These are phyloP conservation scores for Bipolaris gigantea DNA, from an alignment of 2,329 filamentous ascomycete genomes.

Conservation along the genomic window DNA sequence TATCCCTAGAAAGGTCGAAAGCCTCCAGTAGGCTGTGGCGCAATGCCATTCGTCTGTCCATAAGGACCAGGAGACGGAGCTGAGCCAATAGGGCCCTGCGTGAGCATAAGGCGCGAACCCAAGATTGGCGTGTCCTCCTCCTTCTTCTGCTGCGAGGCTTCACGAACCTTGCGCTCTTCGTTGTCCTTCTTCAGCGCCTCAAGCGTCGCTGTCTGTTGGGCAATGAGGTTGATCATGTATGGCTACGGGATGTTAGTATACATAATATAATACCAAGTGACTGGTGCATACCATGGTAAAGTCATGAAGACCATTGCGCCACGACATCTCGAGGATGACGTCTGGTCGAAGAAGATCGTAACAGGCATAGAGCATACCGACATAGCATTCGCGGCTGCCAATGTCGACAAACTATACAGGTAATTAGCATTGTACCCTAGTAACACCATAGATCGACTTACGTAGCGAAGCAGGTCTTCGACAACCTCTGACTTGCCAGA, in stretches of 20 bases:
- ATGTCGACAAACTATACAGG: slow-evolving; percentile 87
- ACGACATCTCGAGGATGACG: slow-evolving; percentile 91
- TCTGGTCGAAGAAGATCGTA: slow-evolving; percentile 96
- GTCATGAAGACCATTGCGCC: slow-evolving; percentile 91
- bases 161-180: slow-evolving; percentile 78
- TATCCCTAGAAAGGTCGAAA: slow-evolving; percentile 42
- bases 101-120: slow-evolving; percentile 91
- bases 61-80: slow-evolving; percentile 68
- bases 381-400: slow-evolving; percentile 97
- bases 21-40: slow-evolving; percentile 79
- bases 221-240: slow-evolving; percentile 98
- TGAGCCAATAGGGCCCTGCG: slow-evolving; percentile 71
- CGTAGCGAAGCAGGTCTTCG: slow-evolving; percentile 93
- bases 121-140: slow-evolving; percentile 94
- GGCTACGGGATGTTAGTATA: slow-evolving; percentile 51
- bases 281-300: slow-evolving; percentile 75
- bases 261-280: not conserved
- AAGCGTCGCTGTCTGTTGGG: slow-evolving; percentile 86
- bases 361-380: slow-evolving; percentile 99
- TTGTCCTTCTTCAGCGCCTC: slow-evolving; percentile 89
- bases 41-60: slow-evolving; percentile 82
- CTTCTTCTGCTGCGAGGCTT: slow-evolving; percentile 78
- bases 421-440: slow-evolving; percentile 38
- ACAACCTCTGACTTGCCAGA: slow-evolving; percentile 90
- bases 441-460: slow-evolving; percentile 62